Evolutionary conservation across 2,329 filamentous ascomycete genomes (phyloP).

Genomic region (Emergomyces africanus): DNA sequence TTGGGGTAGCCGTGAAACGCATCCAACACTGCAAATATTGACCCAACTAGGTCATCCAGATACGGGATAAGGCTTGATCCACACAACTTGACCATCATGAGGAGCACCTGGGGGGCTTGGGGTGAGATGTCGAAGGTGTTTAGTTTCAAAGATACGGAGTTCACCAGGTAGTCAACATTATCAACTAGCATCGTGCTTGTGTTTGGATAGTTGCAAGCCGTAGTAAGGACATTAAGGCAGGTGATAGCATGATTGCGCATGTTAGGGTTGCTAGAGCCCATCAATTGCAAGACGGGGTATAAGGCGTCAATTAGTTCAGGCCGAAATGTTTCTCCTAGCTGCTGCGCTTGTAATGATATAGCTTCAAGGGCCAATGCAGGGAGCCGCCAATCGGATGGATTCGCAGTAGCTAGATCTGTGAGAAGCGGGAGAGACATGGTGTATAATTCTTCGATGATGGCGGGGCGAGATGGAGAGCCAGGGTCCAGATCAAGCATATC

Average conservation of each 20-base stretch:
- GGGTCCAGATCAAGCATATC: constrained; percentile 49
- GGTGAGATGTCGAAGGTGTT: constrained; percentile 89
- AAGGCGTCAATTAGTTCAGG: constrained; percentile 80
- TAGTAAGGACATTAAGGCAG: constrained; percentile 67
- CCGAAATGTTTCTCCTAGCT: constrained; percentile 55
- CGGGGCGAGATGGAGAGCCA: constrained; percentile 12
- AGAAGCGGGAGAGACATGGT: constrained; percentile 29
- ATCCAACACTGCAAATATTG: constrained; percentile 85
- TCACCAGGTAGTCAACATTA: constrained; percentile 94
- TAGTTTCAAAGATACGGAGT: constrained; percentile 75
- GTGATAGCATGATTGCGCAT: constrained; percentile 73
- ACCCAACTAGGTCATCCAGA: constrained; percentile 79
- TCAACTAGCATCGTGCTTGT: constrained; percentile 71
- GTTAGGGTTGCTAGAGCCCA: constrained; percentile 56
- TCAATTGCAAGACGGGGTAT: constrained; percentile 79
- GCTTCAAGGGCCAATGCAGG: constrained; percentile 72
- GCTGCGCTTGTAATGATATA: constrained; percentile 60
- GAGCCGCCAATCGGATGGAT: constrained; percentile 52
- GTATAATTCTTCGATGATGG: constrained; percentile 34
- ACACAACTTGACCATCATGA: constrained; percentile 87
- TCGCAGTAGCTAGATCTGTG: constrained; percentile 25
- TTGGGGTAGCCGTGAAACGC: constrained; percentile 85
- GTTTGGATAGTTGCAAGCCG: constrained; percentile 58
- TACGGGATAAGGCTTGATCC: constrained; percentile 73
- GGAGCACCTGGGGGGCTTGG: constrained; percentile 75